phyloP scores from a whole-genome alignment of 1,284 basidiomycete genomes.

The Leccinum laetum region DNA sequence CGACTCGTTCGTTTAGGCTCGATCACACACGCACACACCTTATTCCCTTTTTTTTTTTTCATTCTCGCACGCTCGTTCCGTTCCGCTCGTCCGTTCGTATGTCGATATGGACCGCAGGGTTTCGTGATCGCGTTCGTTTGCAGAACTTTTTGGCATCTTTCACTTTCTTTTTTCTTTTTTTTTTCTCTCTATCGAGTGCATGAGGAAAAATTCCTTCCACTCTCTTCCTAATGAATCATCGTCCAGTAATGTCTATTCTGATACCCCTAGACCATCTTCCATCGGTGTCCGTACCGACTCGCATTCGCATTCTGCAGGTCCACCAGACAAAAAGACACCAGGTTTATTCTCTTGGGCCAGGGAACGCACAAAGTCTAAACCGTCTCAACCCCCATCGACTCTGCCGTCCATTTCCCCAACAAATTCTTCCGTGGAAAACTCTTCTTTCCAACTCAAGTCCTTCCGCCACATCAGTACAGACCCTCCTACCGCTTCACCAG shows the following conservation, averaged over 20 bases:
- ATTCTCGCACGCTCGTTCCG: not conserved
- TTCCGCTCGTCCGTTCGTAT: not conserved
- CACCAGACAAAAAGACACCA: conserved; percentile 33
- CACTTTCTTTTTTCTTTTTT: not conserved
- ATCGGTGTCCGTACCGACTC: conserved; percentile 19
- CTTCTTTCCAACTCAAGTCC: conserved; percentile 64
- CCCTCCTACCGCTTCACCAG: conserved; percentile 27
- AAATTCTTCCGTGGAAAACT: conserved; percentile 18
- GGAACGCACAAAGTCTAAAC: conserved; percentile 44
- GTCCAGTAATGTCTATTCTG: conserved; percentile 17
- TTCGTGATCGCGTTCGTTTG: not conserved
- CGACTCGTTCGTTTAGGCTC: not conserved
- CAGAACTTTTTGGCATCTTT: not conserved
- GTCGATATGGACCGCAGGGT: not conserved
- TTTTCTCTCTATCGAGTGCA: not conserved
- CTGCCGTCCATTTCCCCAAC: conserved; percentile 20
- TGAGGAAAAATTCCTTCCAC: conserved; percentile 42
- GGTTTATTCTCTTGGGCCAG: conserved; percentile 40
- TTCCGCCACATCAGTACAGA: conserved; percentile 61
- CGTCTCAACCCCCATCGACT: conserved; percentile 36
- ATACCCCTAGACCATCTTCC: conserved; percentile 29
- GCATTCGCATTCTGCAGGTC: conserved; percentile 15
- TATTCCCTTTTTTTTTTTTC: not conserved
- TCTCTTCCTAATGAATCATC: conserved; percentile 51
- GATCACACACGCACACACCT: not conserved